These are phyloP conservation scores for Glutinoglossum americanum DNA, from an alignment of 495 filamentous ascomycete species.

Conservation along the genomic window DNA sequence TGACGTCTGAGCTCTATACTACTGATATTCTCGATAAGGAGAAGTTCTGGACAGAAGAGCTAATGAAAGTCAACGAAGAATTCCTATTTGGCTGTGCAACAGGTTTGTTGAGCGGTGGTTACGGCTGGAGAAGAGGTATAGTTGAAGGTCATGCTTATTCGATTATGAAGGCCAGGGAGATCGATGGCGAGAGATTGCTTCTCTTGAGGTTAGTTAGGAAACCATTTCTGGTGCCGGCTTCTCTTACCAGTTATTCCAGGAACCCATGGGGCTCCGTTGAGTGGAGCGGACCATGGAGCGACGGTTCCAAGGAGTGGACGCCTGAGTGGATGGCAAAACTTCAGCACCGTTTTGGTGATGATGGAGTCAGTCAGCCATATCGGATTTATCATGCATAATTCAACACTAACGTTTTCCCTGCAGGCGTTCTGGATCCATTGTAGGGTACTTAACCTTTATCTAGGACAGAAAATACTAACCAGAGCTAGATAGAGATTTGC, in stretches of 20 bases:
- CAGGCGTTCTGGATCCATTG: slow-evolving; percentile 47
- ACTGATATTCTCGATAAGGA: slow-evolving; percentile 75
- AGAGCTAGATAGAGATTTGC: slow-evolving; percentile 48
- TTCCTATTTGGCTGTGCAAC: slow-evolving; percentile 76
- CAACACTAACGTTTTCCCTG: slow-evolving; percentile 6
- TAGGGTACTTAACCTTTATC: slow-evolving; percentile 34
- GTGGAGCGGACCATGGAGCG: slow-evolving; percentile 69
- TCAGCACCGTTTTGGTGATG: slow-evolving; percentile 69
- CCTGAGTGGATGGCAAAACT: slow-evolving; percentile 65
- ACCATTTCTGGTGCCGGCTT: neutral
- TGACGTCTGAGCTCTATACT: slow-evolving; percentile 60
- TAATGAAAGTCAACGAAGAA: slow-evolving; percentile 65
- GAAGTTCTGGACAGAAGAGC: slow-evolving; percentile 69
- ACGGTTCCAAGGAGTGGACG: slow-evolving; percentile 85
- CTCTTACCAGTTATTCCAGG: slow-evolving; percentile 16
- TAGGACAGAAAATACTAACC: slow-evolving; percentile 9
- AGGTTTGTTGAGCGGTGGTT: slow-evolving; percentile 37
- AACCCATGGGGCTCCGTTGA: slow-evolving; percentile 82
- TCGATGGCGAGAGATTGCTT: slow-evolving; percentile 51
- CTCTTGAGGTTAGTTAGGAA: slow-evolving; percentile 30
- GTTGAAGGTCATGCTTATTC: slow-evolving; percentile 73
- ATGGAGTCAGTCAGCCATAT: slow-evolving; percentile 30
- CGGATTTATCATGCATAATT: neutral
- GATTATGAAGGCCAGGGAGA: slow-evolving; percentile 60
- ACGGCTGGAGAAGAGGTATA: slow-evolving; percentile 48